Conservation (phyloP, 2,329 filamentous ascomycete genomes). For the Alternaria consortialis region DNA sequence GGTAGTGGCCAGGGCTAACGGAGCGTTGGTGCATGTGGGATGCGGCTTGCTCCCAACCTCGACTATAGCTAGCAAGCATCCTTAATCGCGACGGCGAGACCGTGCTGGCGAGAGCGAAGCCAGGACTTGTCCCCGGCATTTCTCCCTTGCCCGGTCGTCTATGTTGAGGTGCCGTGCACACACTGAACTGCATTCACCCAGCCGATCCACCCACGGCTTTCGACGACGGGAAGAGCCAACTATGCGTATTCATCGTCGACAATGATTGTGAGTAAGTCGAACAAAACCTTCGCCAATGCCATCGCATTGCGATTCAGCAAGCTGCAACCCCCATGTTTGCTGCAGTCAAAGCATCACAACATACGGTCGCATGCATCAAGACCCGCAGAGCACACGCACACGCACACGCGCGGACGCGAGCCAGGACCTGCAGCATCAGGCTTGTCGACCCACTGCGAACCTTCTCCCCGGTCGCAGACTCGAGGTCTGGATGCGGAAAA, state of each 20-base stretch:
- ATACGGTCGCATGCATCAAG: slow-evolving; percentile 32
- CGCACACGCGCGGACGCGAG: slow-evolving; percentile 29
- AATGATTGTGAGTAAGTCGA: neutral
- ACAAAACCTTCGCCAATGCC: neutral
- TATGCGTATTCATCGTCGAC: neutral
- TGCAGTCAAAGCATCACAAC: slow-evolving; percentile 7
- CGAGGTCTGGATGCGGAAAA: slow-evolving; percentile 25
- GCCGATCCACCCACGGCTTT: slow-evolving; percentile 4
- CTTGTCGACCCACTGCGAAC: slow-evolving; percentile 25
- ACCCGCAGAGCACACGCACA: slow-evolving; percentile 35
- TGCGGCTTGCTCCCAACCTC: slow-evolving; percentile 25
- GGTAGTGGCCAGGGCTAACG: slow-evolving; percentile 28
- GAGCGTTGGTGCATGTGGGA: slow-evolving; percentile 33
- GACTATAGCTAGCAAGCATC: slow-evolving; percentile 16
- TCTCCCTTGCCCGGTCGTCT: slow-evolving; percentile 16
- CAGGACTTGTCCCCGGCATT: slow-evolving; percentile 26
- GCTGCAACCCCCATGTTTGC: slow-evolving; percentile 10
- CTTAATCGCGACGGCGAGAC: slow-evolving; percentile 34
- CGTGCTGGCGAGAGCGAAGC: slow-evolving; percentile 23
- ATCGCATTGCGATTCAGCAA: neutral
- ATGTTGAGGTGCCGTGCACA: slow-evolving; percentile 17
- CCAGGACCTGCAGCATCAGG: slow-evolving; percentile 31
- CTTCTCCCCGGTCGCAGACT: slow-evolving; percentile 22
- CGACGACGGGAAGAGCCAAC: neutral
- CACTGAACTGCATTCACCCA: slow-evolving; percentile 19